Conservation (phyloP, 257 asterid species). For the Jacaranda mimosifolia region DNA sequence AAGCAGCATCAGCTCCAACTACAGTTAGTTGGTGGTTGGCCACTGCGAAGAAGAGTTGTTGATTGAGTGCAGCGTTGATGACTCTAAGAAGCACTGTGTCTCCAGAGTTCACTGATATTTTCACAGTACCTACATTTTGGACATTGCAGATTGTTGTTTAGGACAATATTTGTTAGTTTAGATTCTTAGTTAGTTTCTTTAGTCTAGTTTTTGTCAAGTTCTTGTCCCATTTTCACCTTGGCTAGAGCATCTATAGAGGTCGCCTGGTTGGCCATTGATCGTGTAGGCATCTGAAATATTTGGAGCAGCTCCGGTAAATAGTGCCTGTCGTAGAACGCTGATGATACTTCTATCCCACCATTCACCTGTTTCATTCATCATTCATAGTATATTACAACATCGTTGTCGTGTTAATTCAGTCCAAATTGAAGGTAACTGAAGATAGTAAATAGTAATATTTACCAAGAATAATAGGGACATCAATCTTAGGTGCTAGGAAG, state of each 20-base stretch:
- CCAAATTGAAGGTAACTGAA: not conserved
- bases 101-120: conserved; percentile 53
- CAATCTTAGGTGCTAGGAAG: conserved; percentile 55
- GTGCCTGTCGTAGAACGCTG: conserved; percentile 45
- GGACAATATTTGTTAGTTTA: not conserved
- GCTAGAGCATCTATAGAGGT: conserved; percentile 57
- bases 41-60: conserved; percentile 65
- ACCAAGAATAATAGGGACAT: conserved; percentile 71
- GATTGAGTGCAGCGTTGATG: conserved; percentile 79
- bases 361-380: conserved; percentile 49
- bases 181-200: not conserved
- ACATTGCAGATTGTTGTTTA: not conserved
- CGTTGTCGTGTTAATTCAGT: not conserved
- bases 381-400: not conserved
- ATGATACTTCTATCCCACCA: conserved; percentile 60
- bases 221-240: conserved; percentile 33
- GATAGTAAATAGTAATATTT: not conserved
- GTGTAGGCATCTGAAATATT: conserved; percentile 60
- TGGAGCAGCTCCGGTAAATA: conserved; percentile 59
- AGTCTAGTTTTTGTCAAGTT: not conserved
- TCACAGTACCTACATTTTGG: conserved; percentile 52
- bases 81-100: conserved; percentile 62
- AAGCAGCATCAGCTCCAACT: conserved; percentile 65
- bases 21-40: conserved; percentile 71
- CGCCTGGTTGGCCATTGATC: conserved; percentile 64